Evolutionary conservation across 2,329 filamentous ascomycete genomes (phyloP).

Genomic region (Beauveria varroae): DNA sequence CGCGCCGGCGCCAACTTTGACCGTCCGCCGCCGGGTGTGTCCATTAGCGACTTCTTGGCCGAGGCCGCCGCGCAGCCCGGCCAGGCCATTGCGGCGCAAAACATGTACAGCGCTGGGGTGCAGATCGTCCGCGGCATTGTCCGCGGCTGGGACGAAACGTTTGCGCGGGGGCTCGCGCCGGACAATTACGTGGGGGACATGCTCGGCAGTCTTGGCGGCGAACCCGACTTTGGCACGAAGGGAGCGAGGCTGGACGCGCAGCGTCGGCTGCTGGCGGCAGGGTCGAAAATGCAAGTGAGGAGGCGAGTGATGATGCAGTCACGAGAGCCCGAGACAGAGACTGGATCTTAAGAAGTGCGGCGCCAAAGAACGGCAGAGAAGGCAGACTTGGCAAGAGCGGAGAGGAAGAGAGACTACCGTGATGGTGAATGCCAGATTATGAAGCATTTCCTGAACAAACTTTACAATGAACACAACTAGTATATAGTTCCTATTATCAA

Average conservation of each 20-base stretch:
- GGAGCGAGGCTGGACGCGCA: neutral
- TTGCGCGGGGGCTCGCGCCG: constrained; percentile 47
- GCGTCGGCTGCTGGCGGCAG: neutral
- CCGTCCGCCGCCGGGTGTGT: constrained; percentile 52
- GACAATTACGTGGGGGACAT: constrained; percentile 65
- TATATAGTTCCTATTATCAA: neutral
- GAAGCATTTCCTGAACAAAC: neutral
- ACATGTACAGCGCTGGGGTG: constrained; percentile 59
- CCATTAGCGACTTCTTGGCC: constrained; percentile 52
- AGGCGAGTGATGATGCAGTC: neutral
- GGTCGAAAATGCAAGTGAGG: neutral
- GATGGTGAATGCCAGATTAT: neutral
- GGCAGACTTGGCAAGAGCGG: neutral
- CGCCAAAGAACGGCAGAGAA: neutral
- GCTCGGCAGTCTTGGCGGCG: constrained; percentile 59
- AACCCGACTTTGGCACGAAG: constrained; percentile 52
- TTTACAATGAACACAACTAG: neutral
- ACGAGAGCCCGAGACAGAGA: neutral
- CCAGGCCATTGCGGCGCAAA: constrained; percentile 54
- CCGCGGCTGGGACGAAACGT: constrained; percentile 51
- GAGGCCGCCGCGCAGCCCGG: constrained; percentile 48
- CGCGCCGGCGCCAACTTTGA: constrained; percentile 65
- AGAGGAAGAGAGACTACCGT: neutral
- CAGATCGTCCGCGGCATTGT: constrained; percentile 59
- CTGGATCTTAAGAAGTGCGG: neutral